Evolutionary conservation across 1,139 yeast genomes (phyloP), one percentile per base, ranked within the genome.

Genomic region (Pichia sp.): DNA sequence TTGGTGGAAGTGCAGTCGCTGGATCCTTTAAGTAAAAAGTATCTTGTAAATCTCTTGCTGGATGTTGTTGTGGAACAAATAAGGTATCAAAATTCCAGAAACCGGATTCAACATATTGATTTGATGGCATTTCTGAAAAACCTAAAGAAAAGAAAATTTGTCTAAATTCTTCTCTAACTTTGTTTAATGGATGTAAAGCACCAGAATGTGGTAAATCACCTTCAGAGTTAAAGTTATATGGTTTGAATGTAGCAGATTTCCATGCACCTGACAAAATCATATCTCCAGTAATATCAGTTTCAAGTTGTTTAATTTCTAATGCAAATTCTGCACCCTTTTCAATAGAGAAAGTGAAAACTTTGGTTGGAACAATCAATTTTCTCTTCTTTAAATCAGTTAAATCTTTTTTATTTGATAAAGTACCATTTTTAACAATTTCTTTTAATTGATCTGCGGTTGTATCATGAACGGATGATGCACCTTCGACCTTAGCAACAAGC

Each of bases 21-120:
- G 99, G 99, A 63, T 91, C 96, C 64, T 88, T 89, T 67, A 93
- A 74, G 68, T 91, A 91, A 70, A 91, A 91, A 44, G 99, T 91
- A 66, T 91, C 98, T 68, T 91, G 99, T 62, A 91, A 74, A 63
- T 91, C 99, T 72, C 99, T 84, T 37, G 99, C 99, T 25, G 99
- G 98, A 69, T 91, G 99, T 69, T 91, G 97, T 70, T 91, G 99
- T 43, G 99, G 99, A 41, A 91, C 99, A 59, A 70, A 91, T 57
- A 91, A 74, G 4, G 98, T 77, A 64, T 91, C 99, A 61, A 91
- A 91, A 68, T 93, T 91, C 99, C 99, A 91, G 78, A 93, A 91
- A 10, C 98, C 97, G 22, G 94, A 76, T 61, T 91, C 99, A 42
- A 93, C 98, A 62, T 88, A 91, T 66, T 89, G 96, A 63, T 89